Evolutionary conservation across 1,284 basidiomycete species (phyloP), one percentile per base, ranked within the genome.

Genomic region (Xerocomus nothofagi): DNA sequence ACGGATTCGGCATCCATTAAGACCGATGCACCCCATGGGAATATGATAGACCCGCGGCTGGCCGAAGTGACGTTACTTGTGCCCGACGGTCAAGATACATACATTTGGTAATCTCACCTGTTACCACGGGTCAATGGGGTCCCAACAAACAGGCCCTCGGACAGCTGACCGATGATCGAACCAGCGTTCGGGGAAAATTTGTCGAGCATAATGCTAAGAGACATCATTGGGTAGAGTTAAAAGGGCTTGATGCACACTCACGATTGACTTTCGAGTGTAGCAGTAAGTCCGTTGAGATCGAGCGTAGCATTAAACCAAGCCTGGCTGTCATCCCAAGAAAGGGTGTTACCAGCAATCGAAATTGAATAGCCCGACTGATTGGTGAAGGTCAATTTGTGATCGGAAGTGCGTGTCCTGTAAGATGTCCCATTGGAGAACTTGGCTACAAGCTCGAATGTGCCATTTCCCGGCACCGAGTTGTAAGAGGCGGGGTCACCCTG

Each of bases 281-380:
- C 46, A 15, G 23, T 46, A 15, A 56, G 21, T 12, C 53, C 54
- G 10, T 48, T 42, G 1, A 51, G 18, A 21, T 45, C 26, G 15
- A 55, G n/a, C 2, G 53, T 37, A 11, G 54, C 42, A 30, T 55
- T 55, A 17, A 55, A 56, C 53, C 53, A 55, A 17, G 45, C 36
- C 39, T 56, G 54, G n/a, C 33, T 45, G 12, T 52, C 49, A 20
- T 56, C 54, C 49, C 54, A 56, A 12, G 54, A 45, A 15, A 56
- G 45, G n/a, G 41, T 48, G 38, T 48, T 56, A 12, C 38, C 39
- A 24, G 45, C 45, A n/a, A 49, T 56, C 12, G 54, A 49, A 29
- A 56, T 56, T 1, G 54, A 51, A 40, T 56, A 55, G n/a, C 30
- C 15, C 26, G 45, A 44, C 15, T 44, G 30, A 15, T 55, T 44